Evolutionary conservation across 306 rosid species (phyloP).

Genomic region (Glycine latifolia): DNA sequence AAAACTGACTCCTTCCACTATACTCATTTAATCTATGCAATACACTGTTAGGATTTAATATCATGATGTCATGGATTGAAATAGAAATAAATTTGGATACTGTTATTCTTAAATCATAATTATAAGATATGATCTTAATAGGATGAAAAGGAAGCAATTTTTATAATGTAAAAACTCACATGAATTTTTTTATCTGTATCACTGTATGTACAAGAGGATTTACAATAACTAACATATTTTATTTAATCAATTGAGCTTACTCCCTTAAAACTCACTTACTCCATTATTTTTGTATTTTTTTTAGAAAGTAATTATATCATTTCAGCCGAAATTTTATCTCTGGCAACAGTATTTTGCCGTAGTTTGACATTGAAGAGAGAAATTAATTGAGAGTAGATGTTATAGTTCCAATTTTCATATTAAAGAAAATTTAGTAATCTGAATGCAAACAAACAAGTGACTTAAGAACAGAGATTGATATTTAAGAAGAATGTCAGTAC

Average conservation of each 20-base stretch:
- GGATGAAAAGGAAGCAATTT: neutral
- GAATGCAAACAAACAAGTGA: neutral
- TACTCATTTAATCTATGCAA: neutral
- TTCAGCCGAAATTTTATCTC: neutral
- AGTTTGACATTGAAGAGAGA: neutral
- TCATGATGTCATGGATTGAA: neutral
- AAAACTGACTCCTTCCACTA: neutral
- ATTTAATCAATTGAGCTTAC: too few species aligned
- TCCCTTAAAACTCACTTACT: too few species aligned
- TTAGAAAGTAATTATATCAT: neutral
- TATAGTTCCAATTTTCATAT: neutral
- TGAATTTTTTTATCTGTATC: neutral
- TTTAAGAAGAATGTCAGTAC: conserved; percentile 35
- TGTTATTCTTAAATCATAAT: neutral
- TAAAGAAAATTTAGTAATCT: conserved; percentile 17
- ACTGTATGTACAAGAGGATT: too few species aligned
- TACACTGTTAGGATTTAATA: neutral
- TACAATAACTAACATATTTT: too few species aligned
- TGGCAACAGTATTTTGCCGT: neutral
- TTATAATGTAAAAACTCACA: neutral
- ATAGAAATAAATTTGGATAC: neutral
- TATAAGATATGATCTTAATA: neutral
- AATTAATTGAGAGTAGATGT: neutral
- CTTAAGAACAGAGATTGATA: neutral
- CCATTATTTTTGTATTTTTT: neutral